Evolutionary conservation across 2,329 filamentous ascomycete genomes (phyloP).

Genomic region (Mollisia scopiformis): DNA sequence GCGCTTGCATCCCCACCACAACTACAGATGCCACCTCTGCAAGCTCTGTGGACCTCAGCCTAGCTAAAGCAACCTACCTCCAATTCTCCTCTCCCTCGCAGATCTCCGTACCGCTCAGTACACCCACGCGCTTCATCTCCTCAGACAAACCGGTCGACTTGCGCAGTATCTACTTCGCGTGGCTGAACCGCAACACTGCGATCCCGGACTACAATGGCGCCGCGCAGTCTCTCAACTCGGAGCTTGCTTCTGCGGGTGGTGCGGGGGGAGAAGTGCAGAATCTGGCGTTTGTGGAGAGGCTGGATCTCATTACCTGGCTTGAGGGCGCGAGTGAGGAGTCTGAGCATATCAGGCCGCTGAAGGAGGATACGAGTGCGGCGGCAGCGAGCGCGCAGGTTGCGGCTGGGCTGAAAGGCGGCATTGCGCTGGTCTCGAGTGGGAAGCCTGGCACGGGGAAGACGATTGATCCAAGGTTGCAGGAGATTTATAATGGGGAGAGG

Average conservation of each 20-base stretch:
- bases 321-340: slow-evolving; percentile 88
- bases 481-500: slow-evolving; percentile 90
- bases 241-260: slow-evolving; percentile 58
- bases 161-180: slow-evolving; percentile 94
- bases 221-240: slow-evolving; percentile 78
- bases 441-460: slow-evolving; percentile 63
- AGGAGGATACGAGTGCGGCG: slow-evolving; percentile 56
- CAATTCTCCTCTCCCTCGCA: slow-evolving; percentile 67
- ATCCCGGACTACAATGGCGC: slow-evolving; percentile 91
- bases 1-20: slow-evolving; percentile 73
- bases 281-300: slow-evolving; percentile 85
- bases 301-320: slow-evolving; percentile 92
- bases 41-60: slow-evolving; percentile 58
- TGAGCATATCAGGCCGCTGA: slow-evolving; percentile 87
- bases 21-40: slow-evolving; percentile 65
- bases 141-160: slow-evolving; percentile 76
- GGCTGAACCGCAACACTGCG: slow-evolving; percentile 87
- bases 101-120: slow-evolving; percentile 68
- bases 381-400: slow-evolving; percentile 51
- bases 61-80: slow-evolving; percentile 79
- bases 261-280: slow-evolving; percentile 76
- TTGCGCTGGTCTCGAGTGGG: slow-evolving; percentile 42
- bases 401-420: slow-evolving; percentile 45
- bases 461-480: slow-evolving; percentile 78
- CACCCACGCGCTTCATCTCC: slow-evolving; percentile 86